Evolutionary conservation across 257 asterid genomes (phyloP), one percentile per base, ranked within the genome.

Genomic region (Ajuga chamaepitys): DNA sequence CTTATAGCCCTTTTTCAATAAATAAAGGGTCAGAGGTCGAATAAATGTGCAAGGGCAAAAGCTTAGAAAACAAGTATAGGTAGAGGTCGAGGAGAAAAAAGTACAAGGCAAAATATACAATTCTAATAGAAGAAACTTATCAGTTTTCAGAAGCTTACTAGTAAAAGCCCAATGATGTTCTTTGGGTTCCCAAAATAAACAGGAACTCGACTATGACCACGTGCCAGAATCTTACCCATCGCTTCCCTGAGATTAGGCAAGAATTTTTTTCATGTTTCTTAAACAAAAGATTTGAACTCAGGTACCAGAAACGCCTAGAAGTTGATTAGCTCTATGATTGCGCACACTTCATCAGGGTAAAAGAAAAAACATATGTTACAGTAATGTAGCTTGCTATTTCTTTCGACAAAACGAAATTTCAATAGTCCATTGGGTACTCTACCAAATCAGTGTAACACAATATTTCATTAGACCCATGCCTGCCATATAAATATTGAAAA

Each of bases 131-230:
- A 11, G 22, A 58, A 20, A 28, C n/a, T 22, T 5, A 16, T 5
- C 25, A 37, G 21, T 21, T 45, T 70, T 18, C 16, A 24, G 46
- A 73, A 42, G 8, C 64, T 76, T 75, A 91, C 98, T 87, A 91
- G 83, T 57, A 91, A 74, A 68, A 91, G 98, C 66, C 98, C 98
- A 61, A 91, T 88, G 42, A 91, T 50, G 73, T 88, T 91, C 77
- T 71, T 86, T 24, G 86, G 91, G 68, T 83, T 86, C 57, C 96
- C 98, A 8, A 91, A 81, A 75, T 84, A 91, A 54, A 91, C 98
- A 64, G 96, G 98, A 76, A 91, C 98, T 53, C 98, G 87, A 74
- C 98, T 91, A 66, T 91, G 98, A 68, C 98, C 98, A 28, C 96
- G 91, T 77, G 96, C 95, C 63, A 91, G 85, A 73, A 91, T 59